phyloP scores from a whole-genome alignment of 2,329 filamentous ascomycete genomes.

The Lachnellula arida region DNA sequence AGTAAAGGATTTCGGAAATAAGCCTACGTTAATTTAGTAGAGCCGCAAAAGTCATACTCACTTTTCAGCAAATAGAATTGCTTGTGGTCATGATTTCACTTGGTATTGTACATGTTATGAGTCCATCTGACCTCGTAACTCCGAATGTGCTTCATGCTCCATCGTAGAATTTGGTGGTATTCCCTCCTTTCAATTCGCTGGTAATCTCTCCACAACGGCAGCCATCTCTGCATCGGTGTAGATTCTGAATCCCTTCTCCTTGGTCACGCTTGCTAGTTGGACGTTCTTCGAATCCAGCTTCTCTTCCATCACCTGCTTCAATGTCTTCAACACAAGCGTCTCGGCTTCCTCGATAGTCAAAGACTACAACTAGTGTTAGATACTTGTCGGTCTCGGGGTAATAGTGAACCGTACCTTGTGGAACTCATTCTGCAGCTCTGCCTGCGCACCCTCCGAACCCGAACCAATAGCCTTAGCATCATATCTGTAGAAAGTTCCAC shows the following conservation, averaged over 20 bases:
- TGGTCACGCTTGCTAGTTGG: conserved; percentile 94
- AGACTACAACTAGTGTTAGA: conserved; percentile 50
- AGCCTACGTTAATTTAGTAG: too few species aligned
- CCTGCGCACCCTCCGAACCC: conserved; percentile 94
- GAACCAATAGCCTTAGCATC: conserved; percentile 98
- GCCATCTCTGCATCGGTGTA: conserved; percentile 98
- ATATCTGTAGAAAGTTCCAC: conserved; percentile 97
- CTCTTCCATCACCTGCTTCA: conserved; percentile 99
- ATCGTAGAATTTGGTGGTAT: conserved; percentile 2
- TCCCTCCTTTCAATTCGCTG: conserved; percentile 47
- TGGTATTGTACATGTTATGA: background rate
- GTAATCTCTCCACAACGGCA: conserved; percentile 78
- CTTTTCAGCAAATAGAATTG: background rate
- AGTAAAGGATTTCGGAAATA: too few species aligned
- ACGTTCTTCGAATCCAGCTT: conserved; percentile 99
- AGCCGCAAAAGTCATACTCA: background rate
- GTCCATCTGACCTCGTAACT: background rate
- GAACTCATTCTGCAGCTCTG: conserved; percentile 97
- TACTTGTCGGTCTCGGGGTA: background rate
- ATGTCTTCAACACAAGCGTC: conserved; percentile 89
- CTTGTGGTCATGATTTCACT: background rate
- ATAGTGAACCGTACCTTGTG: conserved; percentile 61
- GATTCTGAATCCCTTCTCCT: conserved; percentile 97
- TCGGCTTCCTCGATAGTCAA: conserved; percentile 90
- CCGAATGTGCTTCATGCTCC: conserved; percentile 4